phyloP scores from a whole-genome alignment of 176 grass and related monocot species.

The Sorghum bicolor region Sorghum_bicolor_NCBIv3 NC_012872.2:4272001-4272500 shows the following conservation, averaged over 20 bases:
- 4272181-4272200: constrained; percentile 71
- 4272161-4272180: constrained; percentile 42
- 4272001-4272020: constrained; percentile 57
- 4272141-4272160: constrained; percentile 68
- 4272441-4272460: neutral
- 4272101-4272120: constrained; percentile 9
- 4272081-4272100: constrained; percentile 47
- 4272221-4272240: constrained; percentile 58
- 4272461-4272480: neutral
- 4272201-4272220: constrained; percentile 52
- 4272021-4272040: constrained; percentile 77
- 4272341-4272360: neutral
- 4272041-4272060: constrained; percentile 35
- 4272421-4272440: constrained; percentile 1
- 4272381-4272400: constrained; percentile 22
- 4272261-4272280: constrained; percentile 52
- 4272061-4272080: constrained; percentile 63
- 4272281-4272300: constrained; percentile 58
- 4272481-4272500: neutral
- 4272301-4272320: constrained; percentile 58
- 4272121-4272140: constrained; percentile 33
- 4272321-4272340: constrained; percentile 20
- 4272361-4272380: neutral
- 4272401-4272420: constrained; percentile 11
- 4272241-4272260: constrained; percentile 36